Percentiles rank a stretch among this genome's conserved stretches.
Evolutionary conservation across 495 filamentous ascomycete genomes (phyloP).

Genomic region (Talaromyces ruber): DNA sequence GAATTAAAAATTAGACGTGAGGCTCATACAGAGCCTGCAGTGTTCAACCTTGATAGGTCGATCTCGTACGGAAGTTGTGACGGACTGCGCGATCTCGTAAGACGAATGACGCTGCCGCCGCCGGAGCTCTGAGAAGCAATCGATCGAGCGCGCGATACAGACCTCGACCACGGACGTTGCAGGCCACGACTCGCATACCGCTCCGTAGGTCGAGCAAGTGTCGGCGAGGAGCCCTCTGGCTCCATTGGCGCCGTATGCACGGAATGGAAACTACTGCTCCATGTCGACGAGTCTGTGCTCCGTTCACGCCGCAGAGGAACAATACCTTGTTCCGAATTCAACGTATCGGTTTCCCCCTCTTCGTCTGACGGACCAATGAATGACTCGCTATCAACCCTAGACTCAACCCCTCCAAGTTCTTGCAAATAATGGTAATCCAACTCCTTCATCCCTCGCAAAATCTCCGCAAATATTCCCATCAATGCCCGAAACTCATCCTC

Average conservation of each 20-base stretch:
- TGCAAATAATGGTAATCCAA: slow-evolving; percentile 43
- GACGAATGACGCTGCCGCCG: slow-evolving; percentile 38
- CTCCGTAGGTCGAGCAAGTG: not conserved
- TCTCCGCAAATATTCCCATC: slow-evolving; percentile 80
- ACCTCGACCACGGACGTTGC: slow-evolving; percentile 23
- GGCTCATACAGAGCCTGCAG: not conserved
- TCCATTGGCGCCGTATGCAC: slow-evolving; percentile 21
- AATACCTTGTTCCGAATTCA: slow-evolving; percentile 12
- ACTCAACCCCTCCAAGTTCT: slow-evolving; percentile 23
- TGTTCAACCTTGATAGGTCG: slow-evolving; percentile 9
- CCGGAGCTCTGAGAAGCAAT: slow-evolving; percentile 28
- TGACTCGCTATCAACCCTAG: slow-evolving; percentile 26
- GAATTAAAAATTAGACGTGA: not conserved
- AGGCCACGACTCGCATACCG: not conserved
- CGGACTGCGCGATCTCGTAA: slow-evolving; percentile 25
- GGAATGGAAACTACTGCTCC: slow-evolving; percentile 17
- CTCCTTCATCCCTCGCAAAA: slow-evolving; percentile 67
- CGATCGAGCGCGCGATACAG: slow-evolving; percentile 28
- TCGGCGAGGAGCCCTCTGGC: slow-evolving; percentile 8
- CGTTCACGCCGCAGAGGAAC: slow-evolving; percentile 15
- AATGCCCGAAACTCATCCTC: slow-evolving; percentile 68
- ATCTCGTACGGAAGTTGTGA: slow-evolving; percentile 39
- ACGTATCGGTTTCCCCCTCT: slow-evolving; percentile 38
- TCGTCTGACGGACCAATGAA: slow-evolving; percentile 36
- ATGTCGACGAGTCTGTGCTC: slow-evolving; percentile 24